Base-by-base conservation (phyloP, 176 grass and related monocot genomes). In the Themeda triandra region DNA sequence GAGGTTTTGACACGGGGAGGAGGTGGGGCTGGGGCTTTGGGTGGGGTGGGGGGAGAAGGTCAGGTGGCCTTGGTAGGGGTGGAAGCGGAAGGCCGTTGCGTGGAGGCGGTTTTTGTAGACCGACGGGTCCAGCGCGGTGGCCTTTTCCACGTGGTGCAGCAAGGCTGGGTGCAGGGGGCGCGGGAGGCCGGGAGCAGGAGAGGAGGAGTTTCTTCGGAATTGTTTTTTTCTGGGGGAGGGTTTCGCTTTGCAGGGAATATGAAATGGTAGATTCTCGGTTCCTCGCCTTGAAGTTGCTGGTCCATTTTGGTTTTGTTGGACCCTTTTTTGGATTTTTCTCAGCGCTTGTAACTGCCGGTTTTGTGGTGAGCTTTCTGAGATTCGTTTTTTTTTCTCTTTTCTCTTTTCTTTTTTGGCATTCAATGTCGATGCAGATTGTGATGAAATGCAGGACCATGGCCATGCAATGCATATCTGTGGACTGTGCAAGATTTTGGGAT, bases 1-100 rank as follows among this genome's bases (percentile, higher is more conserved):
- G 89, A 90, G 88, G 88, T 90, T 90, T 90, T 90, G 88, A 90
- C 88, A 90, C 88, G 88, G 35, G 79, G 88, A 51, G 15, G 15
- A 51, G 46, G 46, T 18, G 46, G 78, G 78, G 74, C 76, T 18
- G 46, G 78, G 78, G 74, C 76, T 85, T 89, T 75, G 42, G 59
- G 42, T 2, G 21, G 44, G 39, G 39, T 39, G 39, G 9, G 39
- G 31, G 31, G 25, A 29, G 15, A 5, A 5, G 33, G 33, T 35
- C 33, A 35, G 33, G 33, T 35, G 33, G 2, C 33, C 32, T 33
- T 35, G 33, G 33, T 35, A 5, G 6, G 17, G 46, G 14, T 18
- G 14, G 23, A n/a, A n/a, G n/a, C n/a, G 8, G 23, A 7, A 23
- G 53, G 53, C 53, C 23, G 54, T 59, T 21, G 56, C 54, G 74